Conservation (phyloP, 306 rosid species). For the Vachellia collinsii region DNA sequence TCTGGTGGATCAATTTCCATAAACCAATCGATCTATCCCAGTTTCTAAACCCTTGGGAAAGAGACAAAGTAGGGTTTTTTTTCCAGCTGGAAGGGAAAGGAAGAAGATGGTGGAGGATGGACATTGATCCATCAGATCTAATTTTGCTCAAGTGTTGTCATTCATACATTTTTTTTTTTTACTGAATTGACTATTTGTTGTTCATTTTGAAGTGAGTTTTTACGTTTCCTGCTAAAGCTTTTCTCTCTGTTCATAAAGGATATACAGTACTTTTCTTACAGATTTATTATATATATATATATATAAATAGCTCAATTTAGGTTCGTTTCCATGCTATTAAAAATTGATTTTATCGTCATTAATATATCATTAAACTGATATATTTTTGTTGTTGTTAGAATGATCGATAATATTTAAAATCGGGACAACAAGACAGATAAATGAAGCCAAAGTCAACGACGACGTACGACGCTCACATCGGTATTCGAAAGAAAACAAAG, state of each 20-base stretch:
- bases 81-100: too few species aligned
- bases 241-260: not conserved
- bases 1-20: conserved; percentile 17
- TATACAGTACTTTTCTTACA: not conserved
- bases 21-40: not conserved
- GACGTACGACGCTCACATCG: not conserved
- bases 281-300: too few species aligned
- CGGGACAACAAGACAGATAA: not conserved
- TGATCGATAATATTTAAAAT: not conserved
- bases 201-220: not conserved
- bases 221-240: not conserved
- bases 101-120: conserved; percentile 10
- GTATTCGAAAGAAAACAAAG: not conserved
- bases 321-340: not conserved
- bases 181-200: not conserved
- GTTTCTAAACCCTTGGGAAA: not conserved
- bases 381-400: not conserved
- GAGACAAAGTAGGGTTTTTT: too few species aligned
- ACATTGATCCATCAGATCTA: not conserved
- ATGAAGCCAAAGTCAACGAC: not conserved
- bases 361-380: not conserved
- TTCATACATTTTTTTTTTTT: not conserved
- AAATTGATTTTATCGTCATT: not conserved
- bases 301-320: not conserved
- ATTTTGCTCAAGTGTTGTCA: not conserved